Base-by-base conservation (phyloP, 192 early-diverging fungal genomes). In the Dispira simplex region DNA sequence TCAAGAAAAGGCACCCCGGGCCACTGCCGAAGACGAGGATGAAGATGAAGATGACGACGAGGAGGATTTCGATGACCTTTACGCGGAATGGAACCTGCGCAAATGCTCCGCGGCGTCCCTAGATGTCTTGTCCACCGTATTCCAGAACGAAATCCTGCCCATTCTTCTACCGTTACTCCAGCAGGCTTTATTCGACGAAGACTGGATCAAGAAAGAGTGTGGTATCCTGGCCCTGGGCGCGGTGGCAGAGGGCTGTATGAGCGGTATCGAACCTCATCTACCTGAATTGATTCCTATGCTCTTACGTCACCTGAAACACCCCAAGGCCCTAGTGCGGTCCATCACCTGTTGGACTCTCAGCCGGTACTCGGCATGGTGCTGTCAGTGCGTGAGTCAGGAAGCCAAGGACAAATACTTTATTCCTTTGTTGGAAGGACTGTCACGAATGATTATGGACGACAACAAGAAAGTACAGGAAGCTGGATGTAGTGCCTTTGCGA, bases 271-370 rank as follows among this genome's bases (percentile, higher is more conserved):
- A 70, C 84, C 83, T 26, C 91, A 98, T 73, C 74, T 99, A 68
- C 83, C 89, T 49, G 81, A 82, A 45, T 77, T 98, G 59, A 75
- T 97, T 18, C 95, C 92, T 44, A 89, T 89, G 69, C 77, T 99
- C 55, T 75, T 95, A 39, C 72, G 75, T 45, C 87, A 83, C 67
- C 76, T 97, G 65, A 80, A 82, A 47, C 85, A 97, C 71, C 73
- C 81, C 49, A 90, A 89, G 78, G 85, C 94, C 9, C 80, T 97
- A 63, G 90, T 99, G 44, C 86, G 94, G 53, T 90, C 92, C 23
- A 99, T 99, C 70, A 89, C 97, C 11, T 99, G 97, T 77, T 99
- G 97, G 97, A 93, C 97, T 39, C 76, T 97, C 53, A 89, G 92
- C 55, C 86, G 97, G 57, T 99, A 96, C 70, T 81, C 86, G 28